Evolutionary conservation across 306 rosid species (phyloP), one percentile per base, ranked within the genome.

Genomic region (Lathyrus aphaca): DNA sequence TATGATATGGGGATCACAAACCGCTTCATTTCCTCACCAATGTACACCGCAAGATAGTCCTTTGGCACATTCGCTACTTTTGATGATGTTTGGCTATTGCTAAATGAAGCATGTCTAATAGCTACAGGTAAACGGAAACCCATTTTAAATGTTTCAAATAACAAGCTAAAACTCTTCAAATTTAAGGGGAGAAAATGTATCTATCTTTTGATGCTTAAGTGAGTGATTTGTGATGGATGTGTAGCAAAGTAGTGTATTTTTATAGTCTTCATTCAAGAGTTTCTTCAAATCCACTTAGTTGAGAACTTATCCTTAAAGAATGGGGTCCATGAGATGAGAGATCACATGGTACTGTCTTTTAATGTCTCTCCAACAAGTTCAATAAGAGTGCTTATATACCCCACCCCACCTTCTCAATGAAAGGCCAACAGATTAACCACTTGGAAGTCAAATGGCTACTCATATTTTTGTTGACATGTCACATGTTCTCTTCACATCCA

Each of bases 311-410:
- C 45, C 60, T 54, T 18, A 11, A 59, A 4, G 30, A 30, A 45
- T 1, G 64, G 67, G 73, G 50, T 55, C 56, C 49, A 8, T 32
- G 40, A 35, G 43, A 18, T 29, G 66, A 40, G 8, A 15, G 49
- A 48, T 75, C 74, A 75, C 63, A 37, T 67, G 79, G 69, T 12
- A 1, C 37, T 75, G 69, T 48, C 51, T 45, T 45, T 0, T 1
- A 30, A 1, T 6, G 35, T 29, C n/a, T n/a, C n/a, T n/a, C n/a
- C n/a, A n/a, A n/a, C n/a, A n/a, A n/a, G n/a, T n/a, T n/a, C n/a
- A n/a, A n/a, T n/a, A n/a, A n/a, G n/a, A n/a, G n/a, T n/a, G n/a
- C n/a, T n/a, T n/a, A n/a, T n/a, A n/a, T n/a, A n/a, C n/a, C n/a
- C n/a, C n/a, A n/a, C 30, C 30, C 35, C 35, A 30, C 35, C 35